Conservation (phyloP, 1,139 yeast species). For the Debaryomyces robertsiae region DNA sequence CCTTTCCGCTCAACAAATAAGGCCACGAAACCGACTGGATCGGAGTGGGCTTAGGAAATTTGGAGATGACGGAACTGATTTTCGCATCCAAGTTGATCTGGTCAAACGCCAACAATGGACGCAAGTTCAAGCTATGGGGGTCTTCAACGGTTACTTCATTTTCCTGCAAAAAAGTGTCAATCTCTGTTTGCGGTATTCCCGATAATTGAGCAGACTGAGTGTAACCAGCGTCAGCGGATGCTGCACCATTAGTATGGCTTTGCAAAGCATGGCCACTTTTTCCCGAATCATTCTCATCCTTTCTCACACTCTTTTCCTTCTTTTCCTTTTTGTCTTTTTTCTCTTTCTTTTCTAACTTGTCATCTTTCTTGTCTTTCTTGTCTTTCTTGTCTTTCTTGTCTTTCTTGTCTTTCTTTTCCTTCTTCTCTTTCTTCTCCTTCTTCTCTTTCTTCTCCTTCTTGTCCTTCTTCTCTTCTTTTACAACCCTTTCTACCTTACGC, state of each 20-base stretch:
- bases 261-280: too few relatives aligned
- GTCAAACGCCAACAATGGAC: conserved; percentile 74
- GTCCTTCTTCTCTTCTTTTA: conserved; percentile 35
- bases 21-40: conserved; percentile 99
- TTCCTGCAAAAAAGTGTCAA: conserved; percentile 62
- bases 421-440: conserved; percentile 48
- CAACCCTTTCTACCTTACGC: conserved; percentile 42
- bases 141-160: conserved; percentile 86
- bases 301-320: conserved; percentile 22
- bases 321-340: conserved; percentile 29
- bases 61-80: conserved; percentile 58
- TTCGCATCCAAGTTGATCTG: conserved; percentile 59
- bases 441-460: conserved; percentile 35
- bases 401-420: conserved; percentile 49
- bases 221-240: conserved; percentile 22
- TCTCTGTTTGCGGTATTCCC: conserved; percentile 50
- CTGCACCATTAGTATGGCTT: neutral
- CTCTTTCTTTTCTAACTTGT: conserved; percentile 49
- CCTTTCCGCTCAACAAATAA: conserved; percentile 73
- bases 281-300: conserved; percentile 5
- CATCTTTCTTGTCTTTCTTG: conserved; percentile 47
- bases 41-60: conserved; percentile 91
- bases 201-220: conserved; percentile 33
- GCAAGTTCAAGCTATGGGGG: conserved; percentile 49
- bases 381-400: conserved; percentile 45